Percentiles rank a stretch among this genome's conserved stretches.
phyloP scores from a whole-genome alignment of 2,329 filamentous ascomycete species.

The Fusarium ambrosium region DNA sequence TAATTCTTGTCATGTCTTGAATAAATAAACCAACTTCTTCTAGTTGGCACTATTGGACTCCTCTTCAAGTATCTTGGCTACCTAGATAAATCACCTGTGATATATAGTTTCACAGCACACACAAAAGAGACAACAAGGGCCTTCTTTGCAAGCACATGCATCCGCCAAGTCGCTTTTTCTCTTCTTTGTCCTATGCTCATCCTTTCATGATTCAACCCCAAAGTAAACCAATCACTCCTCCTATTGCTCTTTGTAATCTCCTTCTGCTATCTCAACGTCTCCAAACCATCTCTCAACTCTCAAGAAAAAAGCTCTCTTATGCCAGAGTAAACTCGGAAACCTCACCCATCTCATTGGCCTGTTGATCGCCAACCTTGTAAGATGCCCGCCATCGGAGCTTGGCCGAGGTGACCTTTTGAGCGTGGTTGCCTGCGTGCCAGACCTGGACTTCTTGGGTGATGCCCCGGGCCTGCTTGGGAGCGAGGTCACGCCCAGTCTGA shows the following conservation, averaged over 20 bases:
- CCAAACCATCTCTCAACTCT: background rate
- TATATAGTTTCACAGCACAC: background rate
- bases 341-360: slow-evolving; percentile 86
- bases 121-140: slow-evolving; percentile 16
- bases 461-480: slow-evolving; percentile 78
- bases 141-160: slow-evolving; percentile 29
- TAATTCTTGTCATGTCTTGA: background rate
- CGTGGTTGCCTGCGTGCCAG: slow-evolving; percentile 77
- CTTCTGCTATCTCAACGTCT: slow-evolving; percentile 3
- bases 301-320: slow-evolving; percentile 52
- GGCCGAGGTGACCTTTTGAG: slow-evolving; percentile 79
- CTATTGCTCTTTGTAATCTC: background rate
- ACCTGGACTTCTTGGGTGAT: slow-evolving; percentile 87
- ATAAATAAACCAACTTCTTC: background rate
- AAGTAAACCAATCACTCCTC: background rate
- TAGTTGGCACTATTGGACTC: background rate
- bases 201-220: slow-evolving; percentile 1
- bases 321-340: slow-evolving; percentile 83
- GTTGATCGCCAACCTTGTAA: slow-evolving; percentile 77
- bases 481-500: slow-evolving; percentile 83
- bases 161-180: slow-evolving; percentile 37
- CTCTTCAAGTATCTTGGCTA: background rate
- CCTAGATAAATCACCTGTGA: background rate
- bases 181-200: slow-evolving; percentile 27
- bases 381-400: slow-evolving; percentile 92